Percentiles rank a stretch among this genome's conserved stretches.
These are phyloP conservation scores for Plasmodium fragile DNA, from an alignment of 169 alveolate genomes.

Conservation along the genomic window DNA sequence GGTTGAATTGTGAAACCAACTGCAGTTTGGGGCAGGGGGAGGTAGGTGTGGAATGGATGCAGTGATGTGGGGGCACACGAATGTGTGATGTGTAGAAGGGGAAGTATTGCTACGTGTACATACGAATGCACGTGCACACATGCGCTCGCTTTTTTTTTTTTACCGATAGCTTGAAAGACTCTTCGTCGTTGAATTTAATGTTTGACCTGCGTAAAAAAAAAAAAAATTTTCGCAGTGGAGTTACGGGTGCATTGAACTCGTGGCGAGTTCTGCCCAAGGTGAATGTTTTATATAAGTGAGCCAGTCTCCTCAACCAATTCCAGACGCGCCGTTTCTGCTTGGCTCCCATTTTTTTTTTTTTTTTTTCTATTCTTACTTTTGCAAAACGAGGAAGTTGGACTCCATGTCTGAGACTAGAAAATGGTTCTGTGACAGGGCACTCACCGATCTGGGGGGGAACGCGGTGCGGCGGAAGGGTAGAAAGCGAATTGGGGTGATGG, in stretches of 20 bases:
- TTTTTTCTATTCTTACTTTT: constrained; percentile 19
- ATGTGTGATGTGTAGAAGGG: background rate
- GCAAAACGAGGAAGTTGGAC: constrained; percentile 38
- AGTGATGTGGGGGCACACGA: background rate
- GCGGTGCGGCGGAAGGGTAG: background rate
- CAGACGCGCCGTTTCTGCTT: background rate
- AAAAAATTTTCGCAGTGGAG: background rate
- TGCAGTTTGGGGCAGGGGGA: background rate
- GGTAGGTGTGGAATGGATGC: background rate
- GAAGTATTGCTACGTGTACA: background rate
- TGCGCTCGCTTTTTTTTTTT: background rate
- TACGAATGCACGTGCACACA: background rate
- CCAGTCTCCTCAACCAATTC: background rate
- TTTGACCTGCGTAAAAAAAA: constrained; percentile 22
- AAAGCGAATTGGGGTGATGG: background rate
- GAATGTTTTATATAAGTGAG: background rate
- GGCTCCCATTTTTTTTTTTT: background rate
- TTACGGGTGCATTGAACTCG: background rate
- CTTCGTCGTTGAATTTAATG: constrained; percentile 50
- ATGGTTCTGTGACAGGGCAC: constrained; percentile 57
- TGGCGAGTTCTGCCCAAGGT: background rate
- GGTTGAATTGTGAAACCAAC: constrained; percentile 42
- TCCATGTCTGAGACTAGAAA: constrained; percentile 51
- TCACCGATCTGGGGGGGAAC: constrained; percentile 13
- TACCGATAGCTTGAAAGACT: constrained; percentile 58